Evolutionary conservation across 2,329 filamentous ascomycete species (phyloP).

Genomic region (Sporothrix inflata): DNA sequence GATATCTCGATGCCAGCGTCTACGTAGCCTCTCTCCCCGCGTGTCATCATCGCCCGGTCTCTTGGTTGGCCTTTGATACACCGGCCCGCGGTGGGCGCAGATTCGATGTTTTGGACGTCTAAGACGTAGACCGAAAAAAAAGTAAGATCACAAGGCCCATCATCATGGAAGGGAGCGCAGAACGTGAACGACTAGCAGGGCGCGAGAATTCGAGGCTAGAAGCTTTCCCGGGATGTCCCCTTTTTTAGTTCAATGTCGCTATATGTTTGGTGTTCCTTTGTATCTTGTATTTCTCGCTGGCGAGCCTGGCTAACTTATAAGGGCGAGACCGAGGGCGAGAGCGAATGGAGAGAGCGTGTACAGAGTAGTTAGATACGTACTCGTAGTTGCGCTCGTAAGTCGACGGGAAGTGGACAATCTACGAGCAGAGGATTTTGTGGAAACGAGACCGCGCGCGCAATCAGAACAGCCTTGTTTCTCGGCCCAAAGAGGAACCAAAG

Average conservation of each 20-base stretch:
- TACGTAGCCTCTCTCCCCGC: not conserved
- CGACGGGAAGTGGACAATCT: not conserved
- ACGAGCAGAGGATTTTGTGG: not conserved
- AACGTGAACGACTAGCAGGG: not conserved
- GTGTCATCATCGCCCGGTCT: too few species aligned
- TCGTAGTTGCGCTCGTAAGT: not conserved
- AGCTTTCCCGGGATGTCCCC: constrained; percentile 15
- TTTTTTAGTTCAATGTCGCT: not conserved
- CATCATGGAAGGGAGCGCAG: not conserved
- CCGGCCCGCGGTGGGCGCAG: not conserved
- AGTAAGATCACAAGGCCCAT: not conserved
- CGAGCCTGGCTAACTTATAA: not conserved
- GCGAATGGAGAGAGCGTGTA: not conserved
- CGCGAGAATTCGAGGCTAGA: constrained; percentile 5
- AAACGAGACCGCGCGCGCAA: not conserved
- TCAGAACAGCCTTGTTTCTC: constrained; percentile 14
- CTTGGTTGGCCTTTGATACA: too few species aligned
- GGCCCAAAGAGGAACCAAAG: too few species aligned
- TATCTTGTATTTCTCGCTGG: constrained; percentile 1
- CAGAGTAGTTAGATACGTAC: not conserved
- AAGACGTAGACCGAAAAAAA: not conserved
- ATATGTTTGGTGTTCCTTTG: not conserved
- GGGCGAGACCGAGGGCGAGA: constrained; percentile 16
- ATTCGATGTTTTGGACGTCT: not conserved
- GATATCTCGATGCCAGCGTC: not conserved